Percentiles rank a stretch among this genome's conserved stretches.
Evolutionary conservation across 345 rosid genomes (phyloP).

Genomic region (Lepidium aucheri): DNA sequence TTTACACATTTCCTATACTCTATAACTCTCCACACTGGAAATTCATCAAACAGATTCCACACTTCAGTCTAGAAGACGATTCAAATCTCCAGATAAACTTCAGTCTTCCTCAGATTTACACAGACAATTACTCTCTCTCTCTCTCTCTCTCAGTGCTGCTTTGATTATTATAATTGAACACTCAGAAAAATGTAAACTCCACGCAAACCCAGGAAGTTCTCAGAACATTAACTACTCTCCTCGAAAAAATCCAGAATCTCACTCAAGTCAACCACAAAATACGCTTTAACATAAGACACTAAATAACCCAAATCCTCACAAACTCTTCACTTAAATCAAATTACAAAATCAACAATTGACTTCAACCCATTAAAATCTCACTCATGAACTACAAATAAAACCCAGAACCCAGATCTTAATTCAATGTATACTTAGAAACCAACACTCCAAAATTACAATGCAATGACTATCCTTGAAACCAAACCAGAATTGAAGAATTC

Average conservation of each 20-base stretch:
- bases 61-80: neutral
- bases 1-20: constrained; percentile 21
- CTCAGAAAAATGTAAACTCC: constrained; percentile 6
- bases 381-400: neutral
- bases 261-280: constrained; percentile 16
- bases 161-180: neutral
- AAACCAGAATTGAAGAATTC: neutral
- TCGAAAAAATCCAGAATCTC: constrained; percentile 9
- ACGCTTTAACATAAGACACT: neutral
- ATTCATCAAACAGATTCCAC: constrained; percentile 14
- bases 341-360: neutral
- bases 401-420: constrained; percentile 1
- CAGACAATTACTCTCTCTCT: neutral
- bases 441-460: neutral
- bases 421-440: neutral
- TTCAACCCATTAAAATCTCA: neutral
- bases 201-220: constrained; percentile 22
- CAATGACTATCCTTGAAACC: constrained; percentile 15
- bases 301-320: neutral
- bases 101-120: constrained; percentile 10
- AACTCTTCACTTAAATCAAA: neutral
- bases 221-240: constrained; percentile 23
- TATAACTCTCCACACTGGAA: neutral
- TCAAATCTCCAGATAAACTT: neutral
- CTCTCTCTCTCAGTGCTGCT: neutral